Conservation (phyloP, 208 protist species). For the Trypanosoma congolense region DNA sequence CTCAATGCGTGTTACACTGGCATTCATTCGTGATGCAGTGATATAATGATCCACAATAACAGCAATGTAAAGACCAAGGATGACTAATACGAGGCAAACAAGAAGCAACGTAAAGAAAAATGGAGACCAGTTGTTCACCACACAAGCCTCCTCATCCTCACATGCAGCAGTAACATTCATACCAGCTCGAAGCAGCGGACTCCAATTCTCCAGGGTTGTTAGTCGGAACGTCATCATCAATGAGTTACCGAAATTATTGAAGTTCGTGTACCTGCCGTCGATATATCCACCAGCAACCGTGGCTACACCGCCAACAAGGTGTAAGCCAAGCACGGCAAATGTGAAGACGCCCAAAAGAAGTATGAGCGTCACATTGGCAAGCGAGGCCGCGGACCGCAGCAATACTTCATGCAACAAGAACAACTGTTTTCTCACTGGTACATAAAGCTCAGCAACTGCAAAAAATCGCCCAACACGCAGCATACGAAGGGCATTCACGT, state of each 20-base stretch:
- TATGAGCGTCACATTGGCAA: slow-evolving; percentile 79
- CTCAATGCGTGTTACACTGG: slow-evolving; percentile 56
- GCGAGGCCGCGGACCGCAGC: slow-evolving; percentile 44
- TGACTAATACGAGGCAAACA: slow-evolving; percentile 70
- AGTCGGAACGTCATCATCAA: slow-evolving; percentile 87
- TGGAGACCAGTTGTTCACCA: slow-evolving; percentile 69
- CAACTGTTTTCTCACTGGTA: slow-evolving; percentile 51
- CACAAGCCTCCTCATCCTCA: slow-evolving; percentile 43
- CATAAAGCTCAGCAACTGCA: slow-evolving; percentile 35
- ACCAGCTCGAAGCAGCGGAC: slow-evolving; percentile 75
- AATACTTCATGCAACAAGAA: slow-evolving; percentile 67
- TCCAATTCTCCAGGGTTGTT: slow-evolving; percentile 85
- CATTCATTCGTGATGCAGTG: slow-evolving; percentile 62
- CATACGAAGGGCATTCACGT: slow-evolving; percentile 86
- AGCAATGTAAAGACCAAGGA: slow-evolving; percentile 77
- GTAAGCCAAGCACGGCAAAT: slow-evolving; percentile 84
- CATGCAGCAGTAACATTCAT: slow-evolving; percentile 44
- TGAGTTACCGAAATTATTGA: slow-evolving; percentile 74
- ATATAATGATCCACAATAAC: slow-evolving; percentile 83
- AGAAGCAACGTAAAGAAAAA: slow-evolving; percentile 85
- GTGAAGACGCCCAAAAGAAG: slow-evolving; percentile 83
- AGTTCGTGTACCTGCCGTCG: slow-evolving; percentile 84
- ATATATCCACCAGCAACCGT: slow-evolving; percentile 62
- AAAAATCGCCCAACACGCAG: slow-evolving; percentile 76
- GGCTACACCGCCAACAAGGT: slow-evolving; percentile 81